Percentiles rank a stretch among this genome's conserved stretches.
These are phyloP conservation scores for Jackrogersella minutella DNA, from an alignment of 495 filamentous ascomycete genomes.

Conservation along the genomic window DNA sequence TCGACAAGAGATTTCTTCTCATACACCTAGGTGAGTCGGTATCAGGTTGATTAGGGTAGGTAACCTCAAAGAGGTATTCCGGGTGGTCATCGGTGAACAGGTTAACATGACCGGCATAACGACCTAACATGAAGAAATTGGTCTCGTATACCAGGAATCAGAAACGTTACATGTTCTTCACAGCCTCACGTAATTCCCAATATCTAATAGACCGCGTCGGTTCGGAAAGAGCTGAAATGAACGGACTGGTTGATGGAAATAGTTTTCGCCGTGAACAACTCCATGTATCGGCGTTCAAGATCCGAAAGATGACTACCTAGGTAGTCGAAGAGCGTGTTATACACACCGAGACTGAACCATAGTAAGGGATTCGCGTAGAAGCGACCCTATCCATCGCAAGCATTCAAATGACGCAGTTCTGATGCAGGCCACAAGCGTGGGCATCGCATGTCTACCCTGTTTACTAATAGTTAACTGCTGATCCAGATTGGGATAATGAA, in stretches of 20 bases:
- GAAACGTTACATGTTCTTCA: neutral
- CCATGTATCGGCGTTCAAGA: neutral
- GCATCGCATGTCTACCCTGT: neutral
- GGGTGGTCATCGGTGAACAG: neutral
- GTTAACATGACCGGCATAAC: too few relatives aligned
- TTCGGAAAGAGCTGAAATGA: neutral
- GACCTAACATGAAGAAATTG: too few relatives aligned
- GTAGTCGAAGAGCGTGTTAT: conserved; percentile 11
- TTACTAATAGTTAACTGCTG: neutral
- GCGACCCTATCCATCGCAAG: too few relatives aligned
- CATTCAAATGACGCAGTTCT: too few relatives aligned
- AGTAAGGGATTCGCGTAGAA: conserved; percentile 27
- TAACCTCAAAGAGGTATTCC: neutral
- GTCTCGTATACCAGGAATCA: neutral
- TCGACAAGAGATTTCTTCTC: conserved; percentile 5
- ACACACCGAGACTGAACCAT: conserved; percentile 22
- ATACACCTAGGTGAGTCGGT: conserved; percentile 33
- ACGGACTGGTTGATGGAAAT: conserved; percentile 16
- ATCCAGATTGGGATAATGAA: conserved; percentile 29
- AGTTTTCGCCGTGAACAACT: neutral
- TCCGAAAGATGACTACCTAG: too few relatives aligned
- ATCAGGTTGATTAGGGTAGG: conserved; percentile 16
- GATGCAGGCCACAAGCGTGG: neutral
- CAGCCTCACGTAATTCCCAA: neutral
- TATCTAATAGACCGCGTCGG: neutral